A percentile compares a stretch with the other conserved stretches of the same genome.
Conservation (phyloP, 1,284 basidiomycete species). For the Stereum hirsutum region DNA sequence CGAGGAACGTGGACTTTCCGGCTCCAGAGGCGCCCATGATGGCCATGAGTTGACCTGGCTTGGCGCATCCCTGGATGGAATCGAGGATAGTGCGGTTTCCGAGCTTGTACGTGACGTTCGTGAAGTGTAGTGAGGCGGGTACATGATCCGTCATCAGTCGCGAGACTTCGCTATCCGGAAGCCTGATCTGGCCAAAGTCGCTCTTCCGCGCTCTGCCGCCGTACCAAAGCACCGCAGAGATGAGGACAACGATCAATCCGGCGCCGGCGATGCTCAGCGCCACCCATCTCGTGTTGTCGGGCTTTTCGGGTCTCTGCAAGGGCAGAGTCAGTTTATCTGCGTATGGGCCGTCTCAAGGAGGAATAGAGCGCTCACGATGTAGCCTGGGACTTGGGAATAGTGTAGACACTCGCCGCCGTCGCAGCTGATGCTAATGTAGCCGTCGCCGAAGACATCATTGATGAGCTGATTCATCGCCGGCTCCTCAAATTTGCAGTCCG, state of each 20-base stretch:
- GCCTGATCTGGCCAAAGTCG: constrained; percentile 69
- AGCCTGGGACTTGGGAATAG: constrained; percentile 91
- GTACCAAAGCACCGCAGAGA: constrained; percentile 80
- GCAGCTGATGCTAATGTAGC: constrained; percentile 82
- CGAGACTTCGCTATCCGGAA: constrained; percentile 75
- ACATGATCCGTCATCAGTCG: constrained; percentile 91
- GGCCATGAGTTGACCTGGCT: constrained; percentile 85
- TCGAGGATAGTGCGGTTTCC: constrained; percentile 66
- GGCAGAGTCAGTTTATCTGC: too few relatives aligned
- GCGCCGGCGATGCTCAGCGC: constrained; percentile 79
- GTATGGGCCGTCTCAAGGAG: background rate
- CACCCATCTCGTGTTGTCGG: constrained; percentile 76
- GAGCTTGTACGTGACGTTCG: constrained; percentile 74
- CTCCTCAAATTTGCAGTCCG: constrained; percentile 85
- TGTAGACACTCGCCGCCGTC: constrained; percentile 91
- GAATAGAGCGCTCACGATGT: constrained; percentile 48
- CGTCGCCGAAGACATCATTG: constrained; percentile 88
- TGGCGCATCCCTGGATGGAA: constrained; percentile 73
- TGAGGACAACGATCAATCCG: constrained; percentile 54
- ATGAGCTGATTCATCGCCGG: constrained; percentile 96
- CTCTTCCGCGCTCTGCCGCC: constrained; percentile 64
- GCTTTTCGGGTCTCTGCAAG: constrained; percentile 61
- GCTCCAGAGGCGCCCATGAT: constrained; percentile 97
- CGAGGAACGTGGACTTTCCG: constrained; percentile 93
- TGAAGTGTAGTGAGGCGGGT: constrained; percentile 87